phyloP scores from a whole-genome alignment of 768 basidiomycete species.

The Tricholoma terreum region DNA sequence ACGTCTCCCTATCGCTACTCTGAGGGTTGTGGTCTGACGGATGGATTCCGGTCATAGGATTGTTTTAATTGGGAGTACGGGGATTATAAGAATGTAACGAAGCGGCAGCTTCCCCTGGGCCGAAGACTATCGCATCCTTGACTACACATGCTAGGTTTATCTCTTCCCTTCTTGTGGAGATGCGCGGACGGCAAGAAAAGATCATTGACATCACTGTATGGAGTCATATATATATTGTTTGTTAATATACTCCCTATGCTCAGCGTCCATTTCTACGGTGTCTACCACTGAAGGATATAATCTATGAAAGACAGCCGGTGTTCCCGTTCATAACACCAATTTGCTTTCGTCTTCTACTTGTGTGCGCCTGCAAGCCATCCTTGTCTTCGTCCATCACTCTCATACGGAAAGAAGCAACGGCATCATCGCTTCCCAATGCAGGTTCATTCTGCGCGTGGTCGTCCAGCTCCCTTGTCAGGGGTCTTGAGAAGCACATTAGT shows the following conservation, averaged over 20 bases:
- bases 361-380: not conserved
- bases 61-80: slow-evolving; percentile 74
- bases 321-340: not conserved
- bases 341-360: not conserved
- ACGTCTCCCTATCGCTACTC: slow-evolving; percentile 21
- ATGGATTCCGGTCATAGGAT: slow-evolving; percentile 40
- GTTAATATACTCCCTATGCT: not conserved
- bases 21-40: not conserved
- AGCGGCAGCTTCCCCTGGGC: not conserved
- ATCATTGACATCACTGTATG: not conserved
- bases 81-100: slow-evolving; percentile 27
- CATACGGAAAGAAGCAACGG: slow-evolving; percentile 4
- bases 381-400: slow-evolving; percentile 16
- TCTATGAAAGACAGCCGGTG: not conserved
- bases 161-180: not conserved
- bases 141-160: not conserved
- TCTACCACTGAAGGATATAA: not conserved
- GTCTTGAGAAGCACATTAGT: slow-evolving; percentile 11
- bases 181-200: not conserved
- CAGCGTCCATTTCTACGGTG: not conserved
- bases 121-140: not conserved
- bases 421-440: slow-evolving; percentile 1
- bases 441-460: not conserved
- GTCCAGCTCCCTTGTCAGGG: slow-evolving; percentile 19
- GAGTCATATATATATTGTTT: not conserved